Conservation (phyloP, 371 early-diverging fungal species). For the Apophysomyces trapeziformis region DNA sequence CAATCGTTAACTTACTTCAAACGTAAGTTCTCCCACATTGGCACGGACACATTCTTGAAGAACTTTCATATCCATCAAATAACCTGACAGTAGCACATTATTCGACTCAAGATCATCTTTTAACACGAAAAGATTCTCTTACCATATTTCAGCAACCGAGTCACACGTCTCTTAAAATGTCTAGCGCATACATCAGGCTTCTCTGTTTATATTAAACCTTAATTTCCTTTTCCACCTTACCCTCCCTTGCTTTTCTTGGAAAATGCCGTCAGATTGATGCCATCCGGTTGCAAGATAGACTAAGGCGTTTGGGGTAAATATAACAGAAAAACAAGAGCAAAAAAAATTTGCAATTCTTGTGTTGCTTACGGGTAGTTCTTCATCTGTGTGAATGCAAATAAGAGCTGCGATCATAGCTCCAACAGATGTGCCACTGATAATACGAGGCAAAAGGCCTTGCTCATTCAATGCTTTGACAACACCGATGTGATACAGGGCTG, state of each 20-base stretch:
- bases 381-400: conserved; percentile 73
- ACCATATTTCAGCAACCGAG: conserved; percentile 69
- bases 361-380: conserved; percentile 62
- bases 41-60: conserved; percentile 67
- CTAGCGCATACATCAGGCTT: conserved; percentile 15
- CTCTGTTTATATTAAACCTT: not conserved
- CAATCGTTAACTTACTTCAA: conserved; percentile 48
- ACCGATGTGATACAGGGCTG: conserved; percentile 73
- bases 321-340: too few species aligned
- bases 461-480: conserved; percentile 75
- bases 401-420: conserved; percentile 77
- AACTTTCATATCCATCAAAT: conserved; percentile 72
- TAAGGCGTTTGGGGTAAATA: conserved; percentile 14
- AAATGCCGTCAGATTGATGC: conserved; percentile 70
- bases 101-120: not conserved
- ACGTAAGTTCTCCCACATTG: conserved; percentile 77
- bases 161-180: conserved; percentile 62
- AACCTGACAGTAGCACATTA: conserved; percentile 42
- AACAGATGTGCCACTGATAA: conserved; percentile 74
- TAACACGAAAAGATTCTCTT: conserved; percentile 11
- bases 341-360: not conserved
- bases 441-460: conserved; percentile 67
- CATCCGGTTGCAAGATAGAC: conserved; percentile 62
- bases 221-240: conserved; percentile 8
- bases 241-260: conserved; percentile 55